Evolutionary conservation across 345 rosid species (phyloP), one percentile per base, ranked within the genome.

Genomic region (Gossypium raimondii): DNA sequence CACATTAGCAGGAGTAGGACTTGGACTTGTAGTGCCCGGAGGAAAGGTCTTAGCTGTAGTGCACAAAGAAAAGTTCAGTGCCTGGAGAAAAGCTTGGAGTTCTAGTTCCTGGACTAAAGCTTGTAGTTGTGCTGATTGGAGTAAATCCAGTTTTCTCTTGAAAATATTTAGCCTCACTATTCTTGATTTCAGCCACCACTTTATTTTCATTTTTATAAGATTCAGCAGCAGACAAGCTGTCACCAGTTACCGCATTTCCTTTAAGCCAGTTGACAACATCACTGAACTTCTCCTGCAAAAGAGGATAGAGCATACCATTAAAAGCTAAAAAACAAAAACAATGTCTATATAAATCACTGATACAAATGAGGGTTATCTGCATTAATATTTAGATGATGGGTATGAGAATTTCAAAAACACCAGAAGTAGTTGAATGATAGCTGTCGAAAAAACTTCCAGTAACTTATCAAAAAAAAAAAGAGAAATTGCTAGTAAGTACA

Each of bases 221-320:
- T 72, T 80, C 90, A 69, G 81, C 64, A 41, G 85, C 73, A 66
- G 90, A 77, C n/a, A 48, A 56, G 74, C 45, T 79, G 73, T 78
- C 90, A 81, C 80, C 87, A 65, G 86, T 81, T 72, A 29, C 82
- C 45, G 84, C 77, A 84, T 88, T 91, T 79, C 81, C 93, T 84
- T 89, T 87, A 63, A 95, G 87, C 99, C 98, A 93, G 77, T 76
- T 79, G 75, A 95, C 97, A 53, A 93, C 93, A 83, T 95, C 97
- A 82, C 80, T 87, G 83, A 93, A 93, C 80, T 89, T 89, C 73
- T 85, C 98, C 99, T 91, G 82, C 80, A 78, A 61, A 48, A 41
- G 25, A 47, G 61, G 20, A 75, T 58, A 66, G 14, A 45, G 41
- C 47, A 74, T 50, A 55, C 18, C 41, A 9, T 38, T 9, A 18